Evolutionary conservation across 352 stramenopile genomes (phyloP).

Genomic region (Phytophthora citricola): DNA sequence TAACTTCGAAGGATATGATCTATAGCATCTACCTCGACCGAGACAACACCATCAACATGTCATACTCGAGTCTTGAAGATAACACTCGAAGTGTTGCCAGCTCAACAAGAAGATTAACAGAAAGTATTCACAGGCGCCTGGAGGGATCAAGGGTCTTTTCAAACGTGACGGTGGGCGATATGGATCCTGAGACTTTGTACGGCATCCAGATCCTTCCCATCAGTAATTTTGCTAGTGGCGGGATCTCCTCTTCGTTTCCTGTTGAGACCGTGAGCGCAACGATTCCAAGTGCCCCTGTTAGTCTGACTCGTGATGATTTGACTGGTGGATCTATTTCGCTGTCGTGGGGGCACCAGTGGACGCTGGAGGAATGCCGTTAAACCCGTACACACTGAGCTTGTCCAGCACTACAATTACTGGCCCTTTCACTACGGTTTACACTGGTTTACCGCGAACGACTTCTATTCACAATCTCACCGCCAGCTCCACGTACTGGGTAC

Average conservation of each 20-base stretch:
- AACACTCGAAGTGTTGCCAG: background rate
- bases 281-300: constrained; percentile 35
- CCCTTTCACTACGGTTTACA: constrained; percentile 33
- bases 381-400: constrained; percentile 47
- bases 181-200: constrained; percentile 65
- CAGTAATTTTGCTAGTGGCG: constrained; percentile 39
- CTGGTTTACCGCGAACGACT: constrained; percentile 30
- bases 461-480: constrained; percentile 37
- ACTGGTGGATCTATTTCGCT: constrained; percentile 53
- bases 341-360: constrained; percentile 51
- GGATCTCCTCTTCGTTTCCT: constrained; percentile 30
- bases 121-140: constrained; percentile 15
- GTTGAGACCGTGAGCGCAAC: constrained; percentile 44
- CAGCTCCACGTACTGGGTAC: constrained; percentile 51
- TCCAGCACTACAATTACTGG: constrained; percentile 7
- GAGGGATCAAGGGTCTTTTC: constrained; percentile 6
- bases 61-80: constrained; percentile 33
- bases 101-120: constrained; percentile 23
- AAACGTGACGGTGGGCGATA: constrained; percentile 41
- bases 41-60: constrained; percentile 45
- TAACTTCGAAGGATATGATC: constrained; percentile 35
- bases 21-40: constrained; percentile 61
- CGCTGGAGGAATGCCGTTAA: constrained; percentile 49
- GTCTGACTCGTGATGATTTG: constrained; percentile 9
- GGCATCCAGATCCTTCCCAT: constrained; percentile 51